Evolutionary conservation across 2,329 filamentous ascomycete genomes (phyloP).

Genomic region (Hypoxylon sp.): DNA sequence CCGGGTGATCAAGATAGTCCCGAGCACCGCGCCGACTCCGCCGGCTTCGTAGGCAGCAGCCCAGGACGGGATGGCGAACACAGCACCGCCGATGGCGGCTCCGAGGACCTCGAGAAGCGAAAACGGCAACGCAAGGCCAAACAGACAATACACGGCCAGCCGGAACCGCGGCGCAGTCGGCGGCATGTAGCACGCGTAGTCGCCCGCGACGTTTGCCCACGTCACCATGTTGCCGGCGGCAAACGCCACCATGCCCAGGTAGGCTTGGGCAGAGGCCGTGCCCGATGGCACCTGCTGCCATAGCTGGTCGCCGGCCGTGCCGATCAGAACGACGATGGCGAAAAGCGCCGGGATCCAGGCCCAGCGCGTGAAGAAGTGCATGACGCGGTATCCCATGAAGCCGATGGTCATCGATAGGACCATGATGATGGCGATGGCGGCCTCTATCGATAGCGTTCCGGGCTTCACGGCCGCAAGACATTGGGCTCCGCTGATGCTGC

Average conservation of each 20-base stretch:
- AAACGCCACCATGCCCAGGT: constrained; percentile 34
- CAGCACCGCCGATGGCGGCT: constrained; percentile 30
- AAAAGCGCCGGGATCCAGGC: constrained; percentile 30
- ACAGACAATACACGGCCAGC: constrained; percentile 23
- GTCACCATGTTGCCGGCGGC: constrained; percentile 35
- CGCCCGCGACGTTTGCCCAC: constrained; percentile 38
- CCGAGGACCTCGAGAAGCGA: constrained; percentile 31
- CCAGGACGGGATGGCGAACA: constrained; percentile 23
- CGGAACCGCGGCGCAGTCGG: constrained; percentile 25
- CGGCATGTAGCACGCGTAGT: constrained; percentile 37
- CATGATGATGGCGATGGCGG: constrained; percentile 32
- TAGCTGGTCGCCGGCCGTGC: constrained; percentile 21
- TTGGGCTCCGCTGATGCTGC: constrained; percentile 30
- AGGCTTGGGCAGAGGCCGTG: constrained; percentile 17
- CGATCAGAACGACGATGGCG: constrained; percentile 27
- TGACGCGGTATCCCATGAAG: constrained; percentile 26
- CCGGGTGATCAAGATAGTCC: constrained; percentile 25
- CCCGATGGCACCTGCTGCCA: constrained; percentile 22
- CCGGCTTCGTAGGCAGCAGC: constrained; percentile 21
- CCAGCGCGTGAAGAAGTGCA: constrained; percentile 33
- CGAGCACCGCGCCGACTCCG: constrained; percentile 30
- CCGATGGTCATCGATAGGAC: constrained; percentile 21
- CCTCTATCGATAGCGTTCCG: constrained; percentile 24
- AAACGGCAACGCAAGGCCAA: constrained; percentile 30
- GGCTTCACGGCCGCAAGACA: constrained; percentile 26